Evolutionary conservation across 495 filamentous ascomycete species (phyloP).

Genomic region (Cercophora sp.): DNA sequence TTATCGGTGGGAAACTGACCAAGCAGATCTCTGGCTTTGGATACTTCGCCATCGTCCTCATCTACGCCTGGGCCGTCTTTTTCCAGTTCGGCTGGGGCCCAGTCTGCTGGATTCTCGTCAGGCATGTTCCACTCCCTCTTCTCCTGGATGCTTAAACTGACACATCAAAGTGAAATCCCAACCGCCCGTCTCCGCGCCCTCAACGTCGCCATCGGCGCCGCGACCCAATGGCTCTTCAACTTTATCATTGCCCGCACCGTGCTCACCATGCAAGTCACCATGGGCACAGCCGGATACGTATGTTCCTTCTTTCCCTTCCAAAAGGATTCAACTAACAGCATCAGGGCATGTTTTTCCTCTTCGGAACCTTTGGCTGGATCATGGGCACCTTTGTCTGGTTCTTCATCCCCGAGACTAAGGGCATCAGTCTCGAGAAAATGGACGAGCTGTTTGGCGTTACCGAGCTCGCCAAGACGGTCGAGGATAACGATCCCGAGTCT

Average conservation of each 20-base stretch:
- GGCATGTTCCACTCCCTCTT: slow-evolving; percentile 20
- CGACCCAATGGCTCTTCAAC: slow-evolving; percentile 64
- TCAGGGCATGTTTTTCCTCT: slow-evolving; percentile 48
- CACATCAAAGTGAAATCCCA: slow-evolving; percentile 53
- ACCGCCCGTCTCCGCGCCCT: slow-evolving; percentile 62
- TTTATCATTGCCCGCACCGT: slow-evolving; percentile 60
- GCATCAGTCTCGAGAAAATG: slow-evolving; percentile 52
- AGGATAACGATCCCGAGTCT: slow-evolving; percentile 6
- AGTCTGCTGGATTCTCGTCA: slow-evolving; percentile 67
- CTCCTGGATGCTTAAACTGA: background rate
- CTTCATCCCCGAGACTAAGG: slow-evolving; percentile 65
- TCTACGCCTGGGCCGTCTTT: slow-evolving; percentile 65
- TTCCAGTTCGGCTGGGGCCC: slow-evolving; percentile 76
- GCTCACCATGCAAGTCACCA: slow-evolving; percentile 57
- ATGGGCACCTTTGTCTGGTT: slow-evolving; percentile 53
- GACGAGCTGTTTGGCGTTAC: slow-evolving; percentile 48
- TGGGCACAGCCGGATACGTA: slow-evolving; percentile 55
- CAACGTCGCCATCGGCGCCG: slow-evolving; percentile 62
- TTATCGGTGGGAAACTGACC: background rate
- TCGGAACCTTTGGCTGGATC: slow-evolving; percentile 1
- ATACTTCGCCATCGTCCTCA: slow-evolving; percentile 62
- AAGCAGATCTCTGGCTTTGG: slow-evolving; percentile 51
- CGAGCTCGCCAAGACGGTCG: slow-evolving; percentile 14
- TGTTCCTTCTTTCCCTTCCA: background rate
- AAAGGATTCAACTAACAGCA: background rate